Evolutionary conservation across 2,329 filamentous ascomycete genomes (phyloP).

Genomic region (Calcarisporium arbuscula): DNA sequence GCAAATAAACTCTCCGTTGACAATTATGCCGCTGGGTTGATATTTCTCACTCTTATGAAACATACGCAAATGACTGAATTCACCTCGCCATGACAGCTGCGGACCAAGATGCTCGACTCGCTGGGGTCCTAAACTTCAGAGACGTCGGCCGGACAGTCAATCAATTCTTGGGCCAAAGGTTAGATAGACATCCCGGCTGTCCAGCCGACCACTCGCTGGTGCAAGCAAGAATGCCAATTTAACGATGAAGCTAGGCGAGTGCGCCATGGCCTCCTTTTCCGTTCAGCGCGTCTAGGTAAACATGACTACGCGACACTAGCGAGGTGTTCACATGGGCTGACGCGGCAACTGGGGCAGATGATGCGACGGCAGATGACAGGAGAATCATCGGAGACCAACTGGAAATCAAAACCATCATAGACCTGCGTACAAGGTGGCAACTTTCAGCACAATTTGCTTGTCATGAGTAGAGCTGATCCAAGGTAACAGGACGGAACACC

Average conservation of each 20-base stretch:
- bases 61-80: background rate
- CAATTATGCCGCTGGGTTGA: no score
- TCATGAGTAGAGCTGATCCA: no score
- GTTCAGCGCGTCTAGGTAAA: conserved; percentile 58
- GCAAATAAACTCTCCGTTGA: no score
- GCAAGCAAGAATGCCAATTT: no score
- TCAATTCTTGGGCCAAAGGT: conserved; percentile 48
- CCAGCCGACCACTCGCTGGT: no score
- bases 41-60: no score
- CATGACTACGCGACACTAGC: no score
- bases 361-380: conserved; percentile 62
- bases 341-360: conserved; percentile 45
- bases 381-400: conserved; percentile 51
- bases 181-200: no score
- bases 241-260: conserved; percentile 32
- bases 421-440: conserved; percentile 72
- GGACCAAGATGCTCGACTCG: conserved; percentile 12
- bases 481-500: conserved; percentile 62
- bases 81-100: background rate
- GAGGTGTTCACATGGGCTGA: no score
- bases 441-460: no score
- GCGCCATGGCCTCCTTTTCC: conserved; percentile 58
- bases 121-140: conserved; percentile 62
- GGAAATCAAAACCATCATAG: conserved; percentile 66
- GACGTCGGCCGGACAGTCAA: conserved; percentile 69